Evolutionary conservation across 2,329 filamentous ascomycete genomes (phyloP), one percentile per base, ranked within the genome.

Genomic region (Microdochium trichocladiopsis): DNA sequence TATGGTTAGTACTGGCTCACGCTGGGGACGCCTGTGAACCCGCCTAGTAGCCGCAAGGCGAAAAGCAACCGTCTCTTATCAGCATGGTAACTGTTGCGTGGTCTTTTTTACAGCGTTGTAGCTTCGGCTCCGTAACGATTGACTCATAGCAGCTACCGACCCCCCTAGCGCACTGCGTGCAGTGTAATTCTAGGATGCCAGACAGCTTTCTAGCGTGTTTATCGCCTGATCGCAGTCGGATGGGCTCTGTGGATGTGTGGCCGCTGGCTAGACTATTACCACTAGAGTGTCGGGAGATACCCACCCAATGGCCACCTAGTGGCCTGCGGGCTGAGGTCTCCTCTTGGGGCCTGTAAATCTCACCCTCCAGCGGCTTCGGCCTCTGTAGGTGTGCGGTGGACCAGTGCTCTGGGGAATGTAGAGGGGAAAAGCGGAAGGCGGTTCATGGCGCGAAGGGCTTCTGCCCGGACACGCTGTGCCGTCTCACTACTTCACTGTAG

Each of bases 391-490:
- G 36, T 41, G 51, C 49, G 41, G 51, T 52, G 51, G 52, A 58
- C 55, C 51, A 54, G 51, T n/a, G 49, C 28, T 41, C 50, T 56
- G 50, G 50, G 52, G 49, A 58, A 58, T 52, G 1, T 55, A 58
- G 51, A 58, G 51, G 51, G 51, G 56, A 58, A 56, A 56, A 58
- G 36, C 45, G 50, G 51, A 58, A 55, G 52, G 51, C 47, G 51
- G 33, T 50, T 31, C 28, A 28, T n/a, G n/a, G 37, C 12, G 23
- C 50, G 12, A 28, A 22, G 45, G 47, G 53, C 55, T 47, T 18
- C 23, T 51, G 53, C 52, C 47, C 28, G 9, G 25, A 49, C 18
- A 31, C 21, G 51, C 50, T 52, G 47, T 28, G 21, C 25, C 48
- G 50, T 50, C 50, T 50, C 49, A 49, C 50, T 31, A 48, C 28